A percentile compares a stretch with the other conserved stretches of the same genome.
These are phyloP conservation scores for Fusarium penzigii DNA, from an alignment of 2,329 filamentous ascomycete species.

Conservation along the genomic window DNA sequence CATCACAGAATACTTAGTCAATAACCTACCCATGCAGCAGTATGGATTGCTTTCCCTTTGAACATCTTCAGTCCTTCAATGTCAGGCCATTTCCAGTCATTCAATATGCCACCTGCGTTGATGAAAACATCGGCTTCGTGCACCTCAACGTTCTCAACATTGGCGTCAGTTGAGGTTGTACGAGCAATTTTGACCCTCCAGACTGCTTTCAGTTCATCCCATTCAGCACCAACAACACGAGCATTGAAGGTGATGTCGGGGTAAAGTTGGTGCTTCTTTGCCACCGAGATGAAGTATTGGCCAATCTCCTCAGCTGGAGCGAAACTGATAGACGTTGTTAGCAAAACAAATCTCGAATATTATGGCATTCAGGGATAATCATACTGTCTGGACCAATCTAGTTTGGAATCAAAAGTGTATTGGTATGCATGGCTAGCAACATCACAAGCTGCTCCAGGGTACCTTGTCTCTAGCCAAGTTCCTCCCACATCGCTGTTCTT, in stretches of 20 bases:
- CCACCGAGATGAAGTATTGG: constrained; percentile 8
- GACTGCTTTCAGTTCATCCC: neutral
- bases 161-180: neutral
- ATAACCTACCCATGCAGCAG: constrained; percentile 5
- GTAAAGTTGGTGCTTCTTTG: constrained; percentile 1
- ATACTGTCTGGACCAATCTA: constrained; percentile 1
- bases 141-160: neutral
- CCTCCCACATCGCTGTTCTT: constrained; percentile 10
- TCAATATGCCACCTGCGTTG: constrained; percentile 6
- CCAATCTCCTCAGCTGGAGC: constrained; percentile 5
- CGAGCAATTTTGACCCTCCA: neutral
- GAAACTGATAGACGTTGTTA: neutral
- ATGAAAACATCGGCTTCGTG: constrained; percentile 4
- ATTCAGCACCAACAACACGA: neutral
- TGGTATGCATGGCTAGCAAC: constrained; percentile 7
- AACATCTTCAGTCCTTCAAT: constrained; percentile 3
- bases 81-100: constrained; percentile 11
- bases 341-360: neutral
- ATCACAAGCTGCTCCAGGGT: constrained; percentile 9
- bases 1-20: neutral
- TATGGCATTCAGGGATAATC: neutral
- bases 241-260: neutral
- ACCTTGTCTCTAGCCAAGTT: constrained; percentile 9
- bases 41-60: constrained; percentile 2
- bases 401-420: constrained; percentile 1